These are phyloP conservation scores for Phlyctochytrium bullatum DNA, from an alignment of 192 early-diverging fungal genomes.

Conservation along the genomic window DNA sequence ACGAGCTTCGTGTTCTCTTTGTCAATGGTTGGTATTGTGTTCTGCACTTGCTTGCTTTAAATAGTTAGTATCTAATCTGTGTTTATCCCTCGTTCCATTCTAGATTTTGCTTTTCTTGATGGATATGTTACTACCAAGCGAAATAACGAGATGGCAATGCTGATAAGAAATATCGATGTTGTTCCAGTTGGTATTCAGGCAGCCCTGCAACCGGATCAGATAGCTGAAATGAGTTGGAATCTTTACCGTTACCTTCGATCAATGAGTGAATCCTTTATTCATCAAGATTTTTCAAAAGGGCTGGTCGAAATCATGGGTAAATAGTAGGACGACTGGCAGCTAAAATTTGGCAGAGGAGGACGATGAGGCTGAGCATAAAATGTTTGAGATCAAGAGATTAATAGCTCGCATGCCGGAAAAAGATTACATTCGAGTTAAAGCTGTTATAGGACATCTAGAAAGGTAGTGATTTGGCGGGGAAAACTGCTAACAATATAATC, in stretches of 20 bases:
- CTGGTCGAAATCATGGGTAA: neutral
- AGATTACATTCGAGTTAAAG: neutral
- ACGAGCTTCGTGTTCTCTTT: neutral
- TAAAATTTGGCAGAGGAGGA: neutral
- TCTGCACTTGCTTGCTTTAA: no score
- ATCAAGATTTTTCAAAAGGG: neutral
- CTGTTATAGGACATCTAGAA: neutral
- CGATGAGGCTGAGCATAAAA: neutral
- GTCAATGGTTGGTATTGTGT: neutral
- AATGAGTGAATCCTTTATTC: neutral
- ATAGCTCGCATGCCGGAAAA: neutral
- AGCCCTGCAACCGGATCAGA: neutral
- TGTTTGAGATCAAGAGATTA: neutral
- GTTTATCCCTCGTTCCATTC: no score
- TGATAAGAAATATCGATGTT: neutral
- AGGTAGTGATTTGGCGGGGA: neutral
- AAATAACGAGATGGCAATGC: neutral
- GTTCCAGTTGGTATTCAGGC: neutral
- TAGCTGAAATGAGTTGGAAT: constrained; percentile 5
- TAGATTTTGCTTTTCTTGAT: constrained; percentile 3
- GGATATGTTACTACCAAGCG: neutral
- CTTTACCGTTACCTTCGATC: neutral
- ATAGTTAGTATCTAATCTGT: no score
- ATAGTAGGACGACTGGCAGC: neutral
- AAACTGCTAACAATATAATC: neutral